Percentiles rank a stretch among this genome's conserved stretches.
Evolutionary conservation across 2,329 filamentous ascomycete genomes (phyloP).

Genomic region (Fusarium euwallaceae): DNA sequence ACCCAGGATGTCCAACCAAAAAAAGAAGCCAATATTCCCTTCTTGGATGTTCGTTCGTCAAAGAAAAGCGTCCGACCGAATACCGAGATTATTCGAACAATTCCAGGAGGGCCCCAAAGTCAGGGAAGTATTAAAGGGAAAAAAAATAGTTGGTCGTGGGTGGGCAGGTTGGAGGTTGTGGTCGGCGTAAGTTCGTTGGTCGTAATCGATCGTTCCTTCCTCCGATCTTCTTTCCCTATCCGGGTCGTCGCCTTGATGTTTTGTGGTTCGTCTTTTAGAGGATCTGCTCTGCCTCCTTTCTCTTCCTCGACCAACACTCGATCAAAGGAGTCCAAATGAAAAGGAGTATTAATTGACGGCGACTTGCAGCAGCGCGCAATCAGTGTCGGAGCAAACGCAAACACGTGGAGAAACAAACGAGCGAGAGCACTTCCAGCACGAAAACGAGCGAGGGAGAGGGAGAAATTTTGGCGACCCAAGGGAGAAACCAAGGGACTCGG

Average conservation of each 20-base stretch:
- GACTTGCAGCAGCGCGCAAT: slow-evolving; percentile 13
- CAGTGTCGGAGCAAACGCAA: slow-evolving; percentile 5
- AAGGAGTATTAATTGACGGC: slow-evolving; percentile 7
- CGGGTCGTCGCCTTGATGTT: slow-evolving; percentile 13
- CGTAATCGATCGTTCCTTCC: slow-evolving; percentile 16
- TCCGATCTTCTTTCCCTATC: slow-evolving; percentile 15
- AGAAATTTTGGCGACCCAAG: slow-evolving; percentile 20
- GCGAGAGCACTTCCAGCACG: slow-evolving; percentile 2
- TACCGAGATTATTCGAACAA: slow-evolving; percentile 24
- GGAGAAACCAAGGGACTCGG: slow-evolving; percentile 31
- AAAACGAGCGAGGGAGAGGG: slow-evolving; percentile 23
- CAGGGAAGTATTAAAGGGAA: slow-evolving; percentile 20
- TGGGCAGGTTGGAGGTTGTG: slow-evolving; percentile 3
- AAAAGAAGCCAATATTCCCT: slow-evolving; percentile 6
- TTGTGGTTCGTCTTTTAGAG: slow-evolving; percentile 22
- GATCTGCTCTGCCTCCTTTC: slow-evolving; percentile 24
- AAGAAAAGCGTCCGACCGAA: slow-evolving; percentile 25
- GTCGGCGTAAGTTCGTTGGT: slow-evolving; percentile 17
- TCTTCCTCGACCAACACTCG: slow-evolving; percentile 22
- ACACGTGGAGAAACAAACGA: slow-evolving; percentile 1
- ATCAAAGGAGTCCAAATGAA: slow-evolving; percentile 14
- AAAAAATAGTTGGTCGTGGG: not conserved
- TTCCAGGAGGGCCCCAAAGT: slow-evolving; percentile 20
- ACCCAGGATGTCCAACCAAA: slow-evolving; percentile 6
- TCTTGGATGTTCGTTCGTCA: slow-evolving; percentile 12